phyloP scores from a whole-genome alignment of 805 yeast genomes.

The Pichia insulana region DNA sequence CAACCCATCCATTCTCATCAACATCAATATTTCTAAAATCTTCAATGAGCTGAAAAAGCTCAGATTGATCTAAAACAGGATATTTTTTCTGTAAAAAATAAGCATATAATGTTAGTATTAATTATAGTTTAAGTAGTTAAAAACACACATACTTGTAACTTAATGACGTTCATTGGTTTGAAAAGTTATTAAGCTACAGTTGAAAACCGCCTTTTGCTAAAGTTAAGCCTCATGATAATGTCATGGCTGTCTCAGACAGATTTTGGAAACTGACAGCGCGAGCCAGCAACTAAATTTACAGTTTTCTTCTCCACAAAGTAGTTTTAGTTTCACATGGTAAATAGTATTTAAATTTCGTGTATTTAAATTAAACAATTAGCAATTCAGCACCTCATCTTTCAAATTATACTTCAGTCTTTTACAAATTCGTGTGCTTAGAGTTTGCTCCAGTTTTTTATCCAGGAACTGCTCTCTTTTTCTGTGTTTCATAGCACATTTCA shows the following conservation, averaged over 20 bases:
- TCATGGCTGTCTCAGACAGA: background rate
- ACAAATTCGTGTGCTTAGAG: background rate
- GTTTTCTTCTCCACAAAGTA: too few relatives aligned
- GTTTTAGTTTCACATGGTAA: too few relatives aligned
- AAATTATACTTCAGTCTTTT: background rate
- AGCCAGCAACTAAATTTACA: too few relatives aligned
- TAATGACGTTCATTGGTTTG: conserved; percentile 60
- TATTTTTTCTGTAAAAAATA: conserved; percentile 54
- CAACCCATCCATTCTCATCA: conserved; percentile 92
- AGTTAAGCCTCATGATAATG: background rate
- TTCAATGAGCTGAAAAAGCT: conserved; percentile 75
- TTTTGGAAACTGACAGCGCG: too few relatives aligned
- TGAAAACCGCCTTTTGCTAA: too few relatives aligned
- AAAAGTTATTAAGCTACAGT: too few relatives aligned
- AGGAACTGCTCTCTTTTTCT: background rate
- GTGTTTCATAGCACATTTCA: background rate
- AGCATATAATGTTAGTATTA: background rate
- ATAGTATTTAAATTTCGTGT: too few relatives aligned
- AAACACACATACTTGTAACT: conserved; percentile 41
- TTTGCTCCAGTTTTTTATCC: background rate
- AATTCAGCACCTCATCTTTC: too few relatives aligned
- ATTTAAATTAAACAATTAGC: too few relatives aligned
- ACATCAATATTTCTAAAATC: conserved; percentile 78
- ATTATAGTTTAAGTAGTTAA: background rate
- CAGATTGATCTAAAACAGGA: conserved; percentile 80